Evolutionary conservation across 139 green algal species (phyloP).

Genomic region (Eudorina sp.): DNA sequence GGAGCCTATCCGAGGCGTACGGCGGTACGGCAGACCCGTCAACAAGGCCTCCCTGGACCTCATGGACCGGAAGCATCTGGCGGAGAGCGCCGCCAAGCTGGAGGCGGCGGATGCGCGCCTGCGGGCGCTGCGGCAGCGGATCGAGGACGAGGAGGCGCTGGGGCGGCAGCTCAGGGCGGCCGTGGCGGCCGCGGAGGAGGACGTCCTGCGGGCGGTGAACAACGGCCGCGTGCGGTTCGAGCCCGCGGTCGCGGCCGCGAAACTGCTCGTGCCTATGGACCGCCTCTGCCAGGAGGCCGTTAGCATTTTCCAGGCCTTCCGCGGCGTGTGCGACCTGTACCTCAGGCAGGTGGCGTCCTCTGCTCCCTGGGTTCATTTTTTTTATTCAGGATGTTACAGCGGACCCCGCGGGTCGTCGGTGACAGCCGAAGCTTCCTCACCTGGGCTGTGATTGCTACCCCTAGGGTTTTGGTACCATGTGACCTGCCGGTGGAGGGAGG

Average conservation of each 20-base stretch:
- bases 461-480: too few relatives aligned
- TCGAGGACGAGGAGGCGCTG: background rate
- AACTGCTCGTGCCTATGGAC: background rate
- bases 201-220: background rate
- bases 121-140: background rate
- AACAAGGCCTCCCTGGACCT: slow-evolving; percentile 60
- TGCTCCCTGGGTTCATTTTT: too few relatives aligned
- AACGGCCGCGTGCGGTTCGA: background rate
- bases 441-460: too few relatives aligned
- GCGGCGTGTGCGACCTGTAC: background rate
- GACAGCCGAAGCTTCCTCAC: too few relatives aligned
- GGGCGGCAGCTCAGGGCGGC: background rate
- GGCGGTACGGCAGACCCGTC: slow-evolving; percentile 56
- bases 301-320: background rate
- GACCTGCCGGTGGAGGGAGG: too few relatives aligned
- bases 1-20: slow-evolving; percentile 28
- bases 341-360: slow-evolving; percentile 8
- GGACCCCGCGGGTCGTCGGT: too few relatives aligned
- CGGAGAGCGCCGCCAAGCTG: background rate
- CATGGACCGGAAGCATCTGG: slow-evolving; percentile 52
- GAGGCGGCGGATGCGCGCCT: slow-evolving; percentile 1
- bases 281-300: background rate
- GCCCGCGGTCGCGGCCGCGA: background rate
- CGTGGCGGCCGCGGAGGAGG: background rate
- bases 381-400: too few relatives aligned